Base-by-base conservation (phyloP, 1,139 yeast genomes). In the Kodamaea plutei region DNA sequence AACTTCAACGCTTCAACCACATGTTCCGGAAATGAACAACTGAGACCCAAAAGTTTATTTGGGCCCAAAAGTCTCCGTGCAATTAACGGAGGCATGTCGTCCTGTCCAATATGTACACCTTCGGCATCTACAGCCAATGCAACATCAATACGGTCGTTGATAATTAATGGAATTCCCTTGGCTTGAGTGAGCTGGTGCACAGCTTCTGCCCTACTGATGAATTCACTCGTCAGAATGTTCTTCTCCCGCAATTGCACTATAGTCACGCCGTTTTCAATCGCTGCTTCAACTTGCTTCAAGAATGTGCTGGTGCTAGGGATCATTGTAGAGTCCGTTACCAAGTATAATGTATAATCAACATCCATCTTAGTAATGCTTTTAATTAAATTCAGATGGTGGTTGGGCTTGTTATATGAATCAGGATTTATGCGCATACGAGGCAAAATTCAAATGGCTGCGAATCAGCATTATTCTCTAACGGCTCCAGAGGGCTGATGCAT, bases 91-190 rank as follows among this genome's bases (percentile, higher is more conserved):
- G 72, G 72, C 85, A 89, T 84, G 50, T 89, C 97, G 36, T 82
- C 91, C 54, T 88, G 96, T 1, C 97, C 97, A 13, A 89, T 87
- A 59, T 89, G 97, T 10, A 89, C 82, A 20, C 95, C 95, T 37
- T 88, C 96, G 0, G 95, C 95, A 45, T 75, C 93, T 33, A 85
- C 67, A 0, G 96, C 96, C 31, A 88, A 61, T 0, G 96, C 96
- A 5, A 89, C 87, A 50, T 89, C 97, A 6, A 87, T 73, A 28
- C 96, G 62, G 50, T 89, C 96, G 48, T 89, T 87, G 48, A 89
- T 88, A 20, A 89, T 76, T 41, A 89, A 62, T 0, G 96, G 96
- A 12, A 89, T 76, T 0, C 73, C 70, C 26, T 67, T 71, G 23
- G 58, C 52, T 26, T 62, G 57, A 21, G 96, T 84, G 30, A 88